A percentile compares a stretch with the other conserved stretches of the same genome.
These are phyloP conservation scores for Magnaporthiopsis rhizophila DNA, from an alignment of 2,329 filamentous ascomycete species.

Conservation along the genomic window DNA sequence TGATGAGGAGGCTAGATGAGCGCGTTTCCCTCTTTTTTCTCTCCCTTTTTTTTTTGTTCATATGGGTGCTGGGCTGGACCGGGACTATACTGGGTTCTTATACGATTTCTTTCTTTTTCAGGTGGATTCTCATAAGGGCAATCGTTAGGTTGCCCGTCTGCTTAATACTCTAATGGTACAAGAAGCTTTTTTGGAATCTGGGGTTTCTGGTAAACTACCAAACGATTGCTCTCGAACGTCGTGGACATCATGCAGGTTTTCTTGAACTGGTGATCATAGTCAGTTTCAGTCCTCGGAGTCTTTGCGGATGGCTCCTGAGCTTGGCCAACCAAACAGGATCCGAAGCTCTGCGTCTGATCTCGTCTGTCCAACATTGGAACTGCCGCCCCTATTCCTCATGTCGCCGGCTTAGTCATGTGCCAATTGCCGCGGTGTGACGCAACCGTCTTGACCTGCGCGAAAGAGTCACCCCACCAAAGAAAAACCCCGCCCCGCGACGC, in stretches of 20 bases:
- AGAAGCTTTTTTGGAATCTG: not conserved
- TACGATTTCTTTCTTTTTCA: not conserved
- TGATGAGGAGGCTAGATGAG: not conserved
- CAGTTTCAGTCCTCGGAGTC: too few relatives aligned
- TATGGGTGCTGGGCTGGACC: too few relatives aligned
- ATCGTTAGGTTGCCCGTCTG: not conserved
- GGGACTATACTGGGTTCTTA: not conserved
- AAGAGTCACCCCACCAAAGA: conserved; percentile 7
- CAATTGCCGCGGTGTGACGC: not conserved
- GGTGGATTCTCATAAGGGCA: not conserved
- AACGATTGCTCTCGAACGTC: not conserved
- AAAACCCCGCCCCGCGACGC: conserved; percentile 1
- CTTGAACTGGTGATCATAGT: too few relatives aligned
- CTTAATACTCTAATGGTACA: not conserved
- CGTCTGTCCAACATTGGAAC: not conserved
- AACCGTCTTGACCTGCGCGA: not conserved
- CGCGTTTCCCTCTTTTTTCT: not conserved
- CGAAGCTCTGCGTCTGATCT: not conserved
- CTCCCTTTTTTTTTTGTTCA: too few relatives aligned
- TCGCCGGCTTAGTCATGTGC: not conserved
- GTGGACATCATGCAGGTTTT: not conserved
- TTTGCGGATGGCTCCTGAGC: too few relatives aligned
- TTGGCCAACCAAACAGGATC: too few relatives aligned
- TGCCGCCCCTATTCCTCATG: not conserved
- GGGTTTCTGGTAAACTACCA: not conserved